Evolutionary conservation across 495 filamentous ascomycete genomes (phyloP).

Genomic region (Aspergillus egyptiacus): DNA sequence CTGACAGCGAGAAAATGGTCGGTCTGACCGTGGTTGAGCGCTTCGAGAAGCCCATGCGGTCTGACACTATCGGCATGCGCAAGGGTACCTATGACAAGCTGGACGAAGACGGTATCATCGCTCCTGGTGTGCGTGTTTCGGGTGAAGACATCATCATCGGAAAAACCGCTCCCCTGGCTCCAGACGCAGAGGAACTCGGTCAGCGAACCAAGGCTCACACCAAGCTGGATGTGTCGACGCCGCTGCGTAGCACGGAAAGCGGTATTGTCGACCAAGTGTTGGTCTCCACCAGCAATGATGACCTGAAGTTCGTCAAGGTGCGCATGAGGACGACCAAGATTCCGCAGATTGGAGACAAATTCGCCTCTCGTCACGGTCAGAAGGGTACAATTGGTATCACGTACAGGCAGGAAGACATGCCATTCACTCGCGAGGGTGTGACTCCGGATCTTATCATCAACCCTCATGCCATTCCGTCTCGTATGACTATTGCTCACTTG

Average conservation of each 20-base stretch:
- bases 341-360: slow-evolving; percentile 98
- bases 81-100: slow-evolving; percentile 98
- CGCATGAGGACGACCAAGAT: slow-evolving; percentile 96
- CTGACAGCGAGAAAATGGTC: slow-evolving; percentile 89
- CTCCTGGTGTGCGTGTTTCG: slow-evolving; percentile 86
- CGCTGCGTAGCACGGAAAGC: slow-evolving; percentile 88
- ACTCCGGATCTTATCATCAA: slow-evolving; percentile 98
- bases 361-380: slow-evolving; percentile 97
- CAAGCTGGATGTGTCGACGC: slow-evolving; percentile 92
- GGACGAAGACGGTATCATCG: slow-evolving; percentile 89
- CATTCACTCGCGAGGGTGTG: slow-evolving; percentile 87
- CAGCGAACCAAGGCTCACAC: slow-evolving; percentile 82
- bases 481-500: slow-evolving; percentile 99
- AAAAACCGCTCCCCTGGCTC: slow-evolving; percentile 89
- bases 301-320: slow-evolving; percentile 90
- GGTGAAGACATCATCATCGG: slow-evolving; percentile 99
- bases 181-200: slow-evolving; percentile 89
- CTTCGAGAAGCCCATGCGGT: slow-evolving; percentile 90
- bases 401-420: slow-evolving; percentile 97
- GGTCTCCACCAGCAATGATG: slow-evolving; percentile 79
- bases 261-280: slow-evolving; percentile 94
- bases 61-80: slow-evolving; percentile 82
- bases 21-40: slow-evolving; percentile 82
- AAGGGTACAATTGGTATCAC: slow-evolving; percentile 99
- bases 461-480: slow-evolving; percentile 97